Base-by-base conservation (phyloP, 108 stramenopile genomes). In the Licmophora abbreviata region DNA sequence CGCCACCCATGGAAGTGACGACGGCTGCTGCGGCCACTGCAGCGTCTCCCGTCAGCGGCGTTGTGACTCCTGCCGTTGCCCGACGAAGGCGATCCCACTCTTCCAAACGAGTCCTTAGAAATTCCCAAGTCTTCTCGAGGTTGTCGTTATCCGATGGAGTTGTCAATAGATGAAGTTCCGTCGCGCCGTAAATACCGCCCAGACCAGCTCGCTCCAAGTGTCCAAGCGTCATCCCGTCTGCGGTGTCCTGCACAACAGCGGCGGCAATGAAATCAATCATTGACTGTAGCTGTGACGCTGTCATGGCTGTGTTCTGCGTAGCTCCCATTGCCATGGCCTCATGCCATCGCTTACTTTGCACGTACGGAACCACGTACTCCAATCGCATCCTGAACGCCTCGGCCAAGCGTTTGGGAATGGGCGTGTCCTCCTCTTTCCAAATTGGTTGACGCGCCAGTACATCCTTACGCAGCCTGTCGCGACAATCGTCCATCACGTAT, bases 311-410 rank as follows among this genome's bases (percentile, higher is more conserved):
- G 58, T 79, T 65, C 54, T 68, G 66, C 24, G 85, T 42, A 0
- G 77, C 66, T 12, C 91, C 86, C 55, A 92, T 45, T 1, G 91
- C 91, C 84, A 92, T 86, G 14, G 71, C 86, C 37, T 83, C 67
- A 43, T 88, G 86, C 91, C 91, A 92, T 58, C 69, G 58, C 0
- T 47, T 48, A 21, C 45, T 56, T 14, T 52, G 27, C 1, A 85
- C 55, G 38, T 54, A 76, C 3, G 73, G 73, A 26, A 59, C 5
- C 0, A 71, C 68, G 52, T 64, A 64, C n/a, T 61, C 45, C 12
- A 84, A 58, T 27, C 83, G 65, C 12, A 33, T 22, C 50, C 68
- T 55, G 21, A 72, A 37, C 5, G 47, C 64, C 26, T 11, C 3
- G 33, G 38, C 56, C 71, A 69, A 51, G 63, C 75, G 14, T 32